Evolutionary conservation across 1,284 basidiomycete genomes (phyloP), one percentile per base, ranked within the genome.

Genomic region (Fomitopsis betulina): DNA sequence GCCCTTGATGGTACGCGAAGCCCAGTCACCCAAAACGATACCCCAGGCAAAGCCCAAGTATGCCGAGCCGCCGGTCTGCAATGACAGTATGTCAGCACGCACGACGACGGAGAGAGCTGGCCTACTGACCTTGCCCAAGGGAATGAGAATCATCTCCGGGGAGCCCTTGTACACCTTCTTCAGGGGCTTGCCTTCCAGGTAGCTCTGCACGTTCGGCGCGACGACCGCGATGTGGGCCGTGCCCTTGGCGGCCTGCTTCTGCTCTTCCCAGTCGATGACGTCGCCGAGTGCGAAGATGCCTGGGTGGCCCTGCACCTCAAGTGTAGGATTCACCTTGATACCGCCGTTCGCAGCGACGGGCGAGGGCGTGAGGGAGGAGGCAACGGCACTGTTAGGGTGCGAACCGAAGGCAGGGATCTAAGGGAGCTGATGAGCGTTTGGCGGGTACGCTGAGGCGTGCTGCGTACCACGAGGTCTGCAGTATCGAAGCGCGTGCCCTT

Each of bases 231-330:
- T 74, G 61, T 87, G 85, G 3, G 65, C 69, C 2, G 55, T 17
- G 0, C 70, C 70, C 66, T 87, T 87, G 13, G 73, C 74, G 0
- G 76, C 73, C 63, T 84, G 82, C 64, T 87, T 86, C 65, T 83
- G 79, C 69, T 87, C 86, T 0, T 73, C 53, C 78, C 79, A 82
- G 30, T 84, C 79, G 55, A 83, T 78, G 53, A 82, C 76, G 65
- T 87, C 86, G 9, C 86, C 86, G 4, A 71, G 73, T 0, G 84
- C 85, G 64, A 85, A 86, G 23, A 87, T 79, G 51, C 75, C 74
- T 0, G 78, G 69, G 66, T 83, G 71, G 0, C 68, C 69, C 17
- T 64, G 62, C 5, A 86, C 64, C 64, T 86, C 82, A 19, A 87
- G 73, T 3, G 81, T 83, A 8, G 80, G 73, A 32, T 73, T 69